Percentiles rank a stretch among this genome's conserved stretches.
Evolutionary conservation across 2,329 filamentous ascomycete species (phyloP).

Genomic region (Fusarium falciforme): DNA sequence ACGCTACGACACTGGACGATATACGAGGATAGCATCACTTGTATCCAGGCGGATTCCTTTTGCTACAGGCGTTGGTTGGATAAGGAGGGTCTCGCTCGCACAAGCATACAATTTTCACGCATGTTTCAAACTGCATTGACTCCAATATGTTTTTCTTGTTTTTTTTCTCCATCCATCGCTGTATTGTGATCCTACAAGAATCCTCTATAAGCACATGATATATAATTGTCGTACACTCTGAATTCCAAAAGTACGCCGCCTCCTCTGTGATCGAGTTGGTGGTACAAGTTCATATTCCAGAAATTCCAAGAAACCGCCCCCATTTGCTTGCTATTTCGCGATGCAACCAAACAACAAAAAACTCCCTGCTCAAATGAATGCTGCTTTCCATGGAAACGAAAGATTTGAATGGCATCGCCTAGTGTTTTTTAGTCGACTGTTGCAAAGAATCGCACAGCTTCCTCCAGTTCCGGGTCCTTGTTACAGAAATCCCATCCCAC

Average conservation of each 20-base stretch:
- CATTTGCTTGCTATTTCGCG: neutral
- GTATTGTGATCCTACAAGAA: neutral
- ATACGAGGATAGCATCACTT: neutral
- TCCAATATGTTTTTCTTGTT: neutral
- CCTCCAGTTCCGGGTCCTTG: conserved; percentile 81
- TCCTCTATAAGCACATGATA: neutral
- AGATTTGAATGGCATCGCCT: neutral
- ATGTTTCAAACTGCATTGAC: neutral
- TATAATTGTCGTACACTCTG: conserved; percentile 7
- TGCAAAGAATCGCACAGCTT: conserved; percentile 82
- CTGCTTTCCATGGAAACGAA: conserved; percentile 11
- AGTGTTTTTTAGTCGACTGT: conserved; percentile 57
- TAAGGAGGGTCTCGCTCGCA: conserved; percentile 21
- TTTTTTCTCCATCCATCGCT: neutral
- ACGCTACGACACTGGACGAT: neutral
- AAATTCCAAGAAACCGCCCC: conserved; percentile 10
- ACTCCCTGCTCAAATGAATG: conserved; percentile 38
- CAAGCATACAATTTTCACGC: conserved; percentile 27
- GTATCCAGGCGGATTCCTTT: neutral
- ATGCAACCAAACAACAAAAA: conserved; percentile 32
- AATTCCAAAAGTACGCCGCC: neutral
- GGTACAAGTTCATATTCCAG: conserved; percentile 19
- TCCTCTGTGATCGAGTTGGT: conserved; percentile 6
- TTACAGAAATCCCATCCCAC: conserved; percentile 99
- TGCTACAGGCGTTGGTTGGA: conserved; percentile 41